phyloP scores from a whole-genome alignment of 768 basidiomycete species.

The Termitomyces sp. region DNA sequence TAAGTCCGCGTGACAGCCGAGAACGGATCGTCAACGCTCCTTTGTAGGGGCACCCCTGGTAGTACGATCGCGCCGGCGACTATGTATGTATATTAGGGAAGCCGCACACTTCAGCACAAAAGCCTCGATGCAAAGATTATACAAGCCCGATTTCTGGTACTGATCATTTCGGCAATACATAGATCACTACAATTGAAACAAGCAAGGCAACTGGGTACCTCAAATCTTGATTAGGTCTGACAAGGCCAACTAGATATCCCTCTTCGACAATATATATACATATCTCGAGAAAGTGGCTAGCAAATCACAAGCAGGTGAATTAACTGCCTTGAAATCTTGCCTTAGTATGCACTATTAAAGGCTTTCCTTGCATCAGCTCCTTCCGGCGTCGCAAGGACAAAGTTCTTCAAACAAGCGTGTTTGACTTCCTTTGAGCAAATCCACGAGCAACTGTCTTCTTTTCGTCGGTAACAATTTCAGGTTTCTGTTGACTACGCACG shows the following conservation, averaged over 20 bases:
- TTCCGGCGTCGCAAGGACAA: slow-evolving; percentile 35
- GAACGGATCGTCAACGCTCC: neutral
- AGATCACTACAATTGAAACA: no score
- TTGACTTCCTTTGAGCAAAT: slow-evolving; percentile 32
- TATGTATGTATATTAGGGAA: neutral
- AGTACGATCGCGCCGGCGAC: neutral
- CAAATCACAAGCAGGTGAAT: no score
- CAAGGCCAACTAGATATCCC: no score
- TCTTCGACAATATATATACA: no score
- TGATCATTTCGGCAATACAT: neutral
- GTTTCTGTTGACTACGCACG: slow-evolving; percentile 29
- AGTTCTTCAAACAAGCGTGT: slow-evolving; percentile 33
- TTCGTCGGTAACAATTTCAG: slow-evolving; percentile 50
- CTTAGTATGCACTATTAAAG: neutral
- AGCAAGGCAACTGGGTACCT: no score
- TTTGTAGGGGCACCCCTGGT: neutral
- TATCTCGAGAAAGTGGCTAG: no score
- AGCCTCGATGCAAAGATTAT: neutral
- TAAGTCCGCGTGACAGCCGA: neutral
- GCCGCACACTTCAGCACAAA: neutral
- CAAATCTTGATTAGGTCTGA: no score
- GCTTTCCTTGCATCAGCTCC: slow-evolving; percentile 25
- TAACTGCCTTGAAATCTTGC: no score
- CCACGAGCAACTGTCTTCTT: slow-evolving; percentile 51
- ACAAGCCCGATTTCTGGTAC: neutral